Percentiles rank a stretch among this genome's conserved stretches.
phyloP scores from a whole-genome alignment of 768 basidiomycete genomes.

The Mycena amicta region DNA sequence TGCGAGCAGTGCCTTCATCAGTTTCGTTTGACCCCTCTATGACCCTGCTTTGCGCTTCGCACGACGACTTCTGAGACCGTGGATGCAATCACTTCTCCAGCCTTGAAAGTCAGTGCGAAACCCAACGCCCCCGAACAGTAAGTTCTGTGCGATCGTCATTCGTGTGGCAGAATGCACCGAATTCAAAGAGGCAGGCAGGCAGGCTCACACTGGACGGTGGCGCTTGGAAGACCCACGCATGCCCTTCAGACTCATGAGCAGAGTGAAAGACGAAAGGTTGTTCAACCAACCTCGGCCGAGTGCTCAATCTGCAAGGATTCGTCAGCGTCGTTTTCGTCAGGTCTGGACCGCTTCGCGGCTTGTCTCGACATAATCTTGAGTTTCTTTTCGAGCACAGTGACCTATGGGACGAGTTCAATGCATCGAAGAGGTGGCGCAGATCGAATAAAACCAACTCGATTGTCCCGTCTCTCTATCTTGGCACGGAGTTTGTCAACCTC shows the following conservation, averaged over 20 bases:
- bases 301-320: constrained; percentile 5
- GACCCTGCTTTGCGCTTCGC: too few relatives aligned
- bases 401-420: too few relatives aligned
- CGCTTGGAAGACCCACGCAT: not conserved
- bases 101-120: not conserved
- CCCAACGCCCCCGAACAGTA: too few relatives aligned
- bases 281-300: not conserved
- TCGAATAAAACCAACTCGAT: constrained; percentile 11
- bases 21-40: too few relatives aligned
- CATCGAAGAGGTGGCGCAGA: too few relatives aligned
- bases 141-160: too few relatives aligned
- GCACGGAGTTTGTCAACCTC: constrained; percentile 12
- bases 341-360: not conserved
- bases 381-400: constrained; percentile 21
- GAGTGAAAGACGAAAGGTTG: not conserved
- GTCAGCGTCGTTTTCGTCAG: not conserved
- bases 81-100: too few relatives aligned
- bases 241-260: not conserved
- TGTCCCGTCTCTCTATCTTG: constrained; percentile 17
- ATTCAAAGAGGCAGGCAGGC: not conserved
- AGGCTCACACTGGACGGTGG: not conserved
- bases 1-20: too few relatives aligned
- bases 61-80: too few relatives aligned
- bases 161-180: too few relatives aligned
- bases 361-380: constrained; percentile 13